Evolutionary conservation across 495 filamentous ascomycete genomes (phyloP).

Genomic region (Aspergillus haitiensis): DNA sequence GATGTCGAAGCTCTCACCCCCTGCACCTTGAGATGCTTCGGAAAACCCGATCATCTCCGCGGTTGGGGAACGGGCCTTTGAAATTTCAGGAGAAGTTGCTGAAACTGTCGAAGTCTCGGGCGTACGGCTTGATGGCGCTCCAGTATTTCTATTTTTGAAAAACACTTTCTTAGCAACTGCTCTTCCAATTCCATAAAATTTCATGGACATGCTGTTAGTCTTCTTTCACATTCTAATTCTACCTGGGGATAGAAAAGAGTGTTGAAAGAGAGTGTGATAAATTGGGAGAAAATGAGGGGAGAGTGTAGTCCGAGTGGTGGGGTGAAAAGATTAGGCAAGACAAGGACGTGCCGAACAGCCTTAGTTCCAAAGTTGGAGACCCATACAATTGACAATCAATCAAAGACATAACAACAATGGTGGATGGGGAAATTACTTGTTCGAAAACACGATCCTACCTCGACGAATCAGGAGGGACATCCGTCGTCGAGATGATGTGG

Average conservation of each 20-base stretch:
- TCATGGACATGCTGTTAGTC: background rate
- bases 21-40: slow-evolving; percentile 36
- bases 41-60: slow-evolving; percentile 42
- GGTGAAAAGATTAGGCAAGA: background rate
- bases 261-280: slow-evolving; percentile 3
- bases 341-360: background rate
- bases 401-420: background rate
- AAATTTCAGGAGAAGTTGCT: background rate
- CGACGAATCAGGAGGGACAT: slow-evolving; percentile 42
- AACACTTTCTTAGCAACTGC: slow-evolving; percentile 12
- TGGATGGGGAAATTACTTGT: slow-evolving; percentile 38
- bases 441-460: slow-evolving; percentile 41
- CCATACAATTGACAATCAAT: background rate
- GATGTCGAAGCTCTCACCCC: slow-evolving; percentile 64
- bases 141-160: slow-evolving; percentile 20
- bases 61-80: slow-evolving; percentile 40
- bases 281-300: background rate
- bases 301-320: background rate
- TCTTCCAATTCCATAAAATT: slow-evolving; percentile 3
- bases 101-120: slow-evolving; percentile 13
- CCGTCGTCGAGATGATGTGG: slow-evolving; percentile 30
- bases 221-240: background rate
- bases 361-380: background rate
- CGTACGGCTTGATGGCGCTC: slow-evolving; percentile 21
- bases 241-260: no score